phyloP scores from a whole-genome alignment of 306 rosid genomes.

The Adenanthera pavonina region DNA sequence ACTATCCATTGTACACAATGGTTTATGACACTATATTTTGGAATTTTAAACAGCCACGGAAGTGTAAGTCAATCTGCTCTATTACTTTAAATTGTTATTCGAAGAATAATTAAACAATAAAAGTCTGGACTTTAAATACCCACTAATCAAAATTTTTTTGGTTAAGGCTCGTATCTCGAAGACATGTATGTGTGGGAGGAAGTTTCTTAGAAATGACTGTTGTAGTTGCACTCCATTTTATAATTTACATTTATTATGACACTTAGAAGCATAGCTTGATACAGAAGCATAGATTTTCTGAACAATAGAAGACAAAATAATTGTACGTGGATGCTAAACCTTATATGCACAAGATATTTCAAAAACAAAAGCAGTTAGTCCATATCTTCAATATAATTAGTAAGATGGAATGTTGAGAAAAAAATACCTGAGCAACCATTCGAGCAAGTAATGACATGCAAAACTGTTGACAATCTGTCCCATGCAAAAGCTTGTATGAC shows the following conservation, averaged over 20 bases:
- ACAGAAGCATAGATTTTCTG: constrained; percentile 5
- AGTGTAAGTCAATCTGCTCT: not conserved
- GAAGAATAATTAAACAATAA: not conserved
- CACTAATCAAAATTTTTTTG: not conserved
- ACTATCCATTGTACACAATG: not conserved
- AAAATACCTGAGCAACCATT: constrained; percentile 86
- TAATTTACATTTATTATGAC: not conserved
- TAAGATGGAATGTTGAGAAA: not conserved
- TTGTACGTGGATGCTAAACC: constrained; percentile 33
- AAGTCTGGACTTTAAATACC: not conserved
- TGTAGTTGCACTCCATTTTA: not conserved
- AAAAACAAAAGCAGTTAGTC: not conserved
- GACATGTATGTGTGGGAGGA: not conserved
- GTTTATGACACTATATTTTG: not conserved
- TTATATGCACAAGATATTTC: not conserved
- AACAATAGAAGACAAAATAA: constrained; percentile 5
- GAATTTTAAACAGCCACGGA: not conserved
- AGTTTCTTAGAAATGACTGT: not conserved
- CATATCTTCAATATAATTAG: constrained; percentile 23
- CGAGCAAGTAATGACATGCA: constrained; percentile 87
- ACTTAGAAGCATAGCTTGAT: not conserved
- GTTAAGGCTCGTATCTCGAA: not conserved
- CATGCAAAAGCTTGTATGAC: constrained; percentile 64
- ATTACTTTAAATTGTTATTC: not conserved
- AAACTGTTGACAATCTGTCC: constrained; percentile 72